Evolutionary conservation across 2,329 filamentous ascomycete species (phyloP).

Genomic region (Ophiostoma montium): DNA sequence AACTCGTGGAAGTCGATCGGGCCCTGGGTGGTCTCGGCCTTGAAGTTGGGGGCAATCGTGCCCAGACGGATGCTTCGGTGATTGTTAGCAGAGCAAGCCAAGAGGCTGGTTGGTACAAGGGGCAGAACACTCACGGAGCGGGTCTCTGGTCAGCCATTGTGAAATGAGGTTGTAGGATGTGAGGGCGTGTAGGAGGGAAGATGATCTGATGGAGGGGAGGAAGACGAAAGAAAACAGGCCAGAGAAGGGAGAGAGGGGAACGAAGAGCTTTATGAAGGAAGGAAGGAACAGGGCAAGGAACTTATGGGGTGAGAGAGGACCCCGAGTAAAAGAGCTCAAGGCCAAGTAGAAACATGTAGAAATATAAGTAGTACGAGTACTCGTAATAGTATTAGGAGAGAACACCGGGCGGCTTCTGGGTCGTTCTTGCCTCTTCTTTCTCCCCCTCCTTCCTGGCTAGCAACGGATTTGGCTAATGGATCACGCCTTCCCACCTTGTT

Average conservation of each 20-base stretch:
- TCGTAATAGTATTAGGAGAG: too few species aligned
- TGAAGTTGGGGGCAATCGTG: slow-evolving; percentile 62
- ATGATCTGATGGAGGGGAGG: not conserved
- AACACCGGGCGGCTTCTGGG: not conserved
- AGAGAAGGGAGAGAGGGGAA: not conserved
- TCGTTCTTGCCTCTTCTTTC: not conserved
- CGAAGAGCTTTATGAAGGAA: not conserved
- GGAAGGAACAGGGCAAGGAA: not conserved
- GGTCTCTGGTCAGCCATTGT: slow-evolving; percentile 22
- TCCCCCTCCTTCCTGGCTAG: not conserved
- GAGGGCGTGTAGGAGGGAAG: not conserved
- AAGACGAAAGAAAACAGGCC: not conserved
- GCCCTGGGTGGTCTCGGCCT: slow-evolving; percentile 65
- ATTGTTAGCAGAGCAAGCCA: slow-evolving; percentile 1
- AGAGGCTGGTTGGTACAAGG: not conserved
- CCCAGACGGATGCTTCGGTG: slow-evolving; percentile 45
- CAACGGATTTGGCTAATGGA: slow-evolving; percentile 12
- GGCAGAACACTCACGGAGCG: slow-evolving; percentile 19
- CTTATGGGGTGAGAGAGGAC: not conserved
- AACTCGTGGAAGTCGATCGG: slow-evolving; percentile 74
- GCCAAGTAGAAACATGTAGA: not conserved
- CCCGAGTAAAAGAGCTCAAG: not conserved
- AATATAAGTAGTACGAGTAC: not conserved
- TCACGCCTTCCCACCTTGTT: slow-evolving; percentile 12
- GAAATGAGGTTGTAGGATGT: slow-evolving; percentile 8